Conservation (phyloP, 352 stramenopile genomes). For the Aphanomyces euteiches region DNA sequence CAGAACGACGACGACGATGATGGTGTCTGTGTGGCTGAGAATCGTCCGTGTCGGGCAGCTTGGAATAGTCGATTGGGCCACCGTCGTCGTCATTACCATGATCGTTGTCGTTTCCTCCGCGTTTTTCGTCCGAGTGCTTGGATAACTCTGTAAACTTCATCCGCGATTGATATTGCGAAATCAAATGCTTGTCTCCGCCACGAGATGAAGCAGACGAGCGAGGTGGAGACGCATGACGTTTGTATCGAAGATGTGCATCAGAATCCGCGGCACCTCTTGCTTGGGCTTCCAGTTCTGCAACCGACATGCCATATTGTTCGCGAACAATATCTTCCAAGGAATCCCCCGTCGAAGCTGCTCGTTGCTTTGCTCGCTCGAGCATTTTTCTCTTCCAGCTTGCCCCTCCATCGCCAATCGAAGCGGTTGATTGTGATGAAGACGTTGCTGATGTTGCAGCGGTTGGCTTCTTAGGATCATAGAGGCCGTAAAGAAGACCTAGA, state of each 20-base stretch:
- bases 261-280: slow-evolving; percentile 44
- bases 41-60: slow-evolving; percentile 51
- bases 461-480: slow-evolving; percentile 73
- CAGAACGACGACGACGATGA: slow-evolving; percentile 25
- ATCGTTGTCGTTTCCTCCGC: slow-evolving; percentile 18
- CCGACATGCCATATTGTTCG: slow-evolving; percentile 51
- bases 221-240: slow-evolving; percentile 36
- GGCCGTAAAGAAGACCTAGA: slow-evolving; percentile 58
- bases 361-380: slow-evolving; percentile 65
- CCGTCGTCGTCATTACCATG: slow-evolving; percentile 46
- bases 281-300: slow-evolving; percentile 53
- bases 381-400: slow-evolving; percentile 83
- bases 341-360: slow-evolving; percentile 49
- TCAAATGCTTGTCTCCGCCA: slow-evolving; percentile 21
- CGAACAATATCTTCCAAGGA: slow-evolving; percentile 57
- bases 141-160: slow-evolving; percentile 29
- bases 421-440: slow-evolving; percentile 13
- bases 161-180: neutral
- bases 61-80: slow-evolving; percentile 74
- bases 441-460: neutral
- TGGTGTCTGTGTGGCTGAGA: slow-evolving; percentile 32
- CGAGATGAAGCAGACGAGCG: neutral
- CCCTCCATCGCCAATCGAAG: slow-evolving; percentile 60
- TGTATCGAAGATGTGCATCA: slow-evolving; percentile 69
- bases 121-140: slow-evolving; percentile 28